Base-by-base conservation (phyloP, 768 basidiomycete species). In the Termitomyces sp. region DNA sequence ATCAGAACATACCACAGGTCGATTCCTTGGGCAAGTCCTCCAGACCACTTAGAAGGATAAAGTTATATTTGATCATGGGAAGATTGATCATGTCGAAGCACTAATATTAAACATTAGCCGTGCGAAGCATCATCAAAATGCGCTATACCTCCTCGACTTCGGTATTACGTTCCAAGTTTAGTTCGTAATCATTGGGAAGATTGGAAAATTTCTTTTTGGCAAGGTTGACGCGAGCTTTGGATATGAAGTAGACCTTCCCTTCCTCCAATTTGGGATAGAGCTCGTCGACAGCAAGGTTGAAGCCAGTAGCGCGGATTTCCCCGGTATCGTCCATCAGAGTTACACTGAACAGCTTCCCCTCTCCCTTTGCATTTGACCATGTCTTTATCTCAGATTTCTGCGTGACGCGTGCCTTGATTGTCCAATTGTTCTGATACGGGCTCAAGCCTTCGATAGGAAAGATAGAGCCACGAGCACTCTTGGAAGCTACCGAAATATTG, bases 361-460 rank as follows among this genome's bases (percentile, higher is more conserved):
- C 97, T 33, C 97, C 97, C 12, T 85, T 80, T 59, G 81, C 76
- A 69, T 96, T 98, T 4, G 90, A 88, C 84, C 88, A 99, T n/a
- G 83, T 82, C 64, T 83, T 88, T 66, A 98, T 85, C 0, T 98
- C 97, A 1, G 84, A 84, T 71, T 96, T 98, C 60, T 90, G 83
- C 13, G 86, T 90, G 50, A 98, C 92, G 42, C 92, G 88, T 29
- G 92, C 96, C 70, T 94, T 94, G 78, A 98, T 96, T 10, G 92
- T 94, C 97, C 97, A 99, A 71, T 92, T 92, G 75, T 96, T 98
- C 72, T 97, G 94, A 66, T 98, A 98, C 9, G 96, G 96, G 67
- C 90, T 94, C 46, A 98, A 81, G 5, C 87, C 90, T 68, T 97
- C 96, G 62, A 99, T 98, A 2, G 95, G 96, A 71, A 87, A 80